Base-by-base conservation (phyloP, 257 asterid genomes). In the Solanum paucissectum region DNA sequence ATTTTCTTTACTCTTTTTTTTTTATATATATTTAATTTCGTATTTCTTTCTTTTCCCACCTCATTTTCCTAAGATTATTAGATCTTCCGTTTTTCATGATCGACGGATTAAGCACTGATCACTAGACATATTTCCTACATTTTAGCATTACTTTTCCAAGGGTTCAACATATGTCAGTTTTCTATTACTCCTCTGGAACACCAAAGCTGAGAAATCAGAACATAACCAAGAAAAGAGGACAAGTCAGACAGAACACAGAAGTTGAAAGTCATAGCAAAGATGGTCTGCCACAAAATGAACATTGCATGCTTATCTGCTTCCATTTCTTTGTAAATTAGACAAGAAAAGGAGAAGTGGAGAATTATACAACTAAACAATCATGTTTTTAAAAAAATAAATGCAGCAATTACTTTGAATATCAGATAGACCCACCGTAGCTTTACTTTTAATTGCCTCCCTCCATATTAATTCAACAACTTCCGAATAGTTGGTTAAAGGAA, bases 401-500 rank as follows among this genome's bases (percentile, higher is more conserved):
- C 64, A 79, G 34, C 36, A 13, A 79, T n/a, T 79, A 38, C 37
- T 23, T 42, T 42, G n/a, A 52, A 38, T 38, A 72, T 49, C 29
- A 23, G 79, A 86, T 33, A 44, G 58, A 87, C 87, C 20, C 44
- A 83, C 87, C 75, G 29, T 5, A 83, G 14, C 9, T 25, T 55
- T 58, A 7, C 88, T 86, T 74, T 29, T 6, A 34, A 29, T 37
- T 87, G 74, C 71, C 40, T 42, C 74, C 34, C 13, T 77, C 33
- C 81, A 49, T 23, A 86, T 36, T 49, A 83, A 85, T 11, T 73
- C 69, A 37, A 89, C 87, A 69, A 82, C 84, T 69, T 86, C 87
- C 9, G 64, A 68, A 60, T 89, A 86, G 60, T 72, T 83, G 23
- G 23, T 81, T 52, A 12, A 33, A 25, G 25, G 44, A 34, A 66